Evolutionary conservation across 805 yeast genomes (phyloP), one percentile per base, ranked within the genome.

Genomic region (Candida taoyuanica): DNA sequence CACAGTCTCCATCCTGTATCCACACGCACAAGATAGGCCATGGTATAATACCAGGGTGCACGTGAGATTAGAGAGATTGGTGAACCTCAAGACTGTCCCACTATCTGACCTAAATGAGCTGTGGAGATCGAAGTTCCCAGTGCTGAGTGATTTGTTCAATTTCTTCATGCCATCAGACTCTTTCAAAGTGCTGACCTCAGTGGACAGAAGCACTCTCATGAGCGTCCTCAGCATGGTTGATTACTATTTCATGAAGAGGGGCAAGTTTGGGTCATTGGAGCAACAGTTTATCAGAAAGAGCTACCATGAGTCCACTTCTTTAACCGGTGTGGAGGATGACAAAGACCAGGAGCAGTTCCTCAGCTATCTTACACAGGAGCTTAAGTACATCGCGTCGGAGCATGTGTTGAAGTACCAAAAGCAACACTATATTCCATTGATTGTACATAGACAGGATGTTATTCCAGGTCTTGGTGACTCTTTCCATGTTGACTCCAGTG

Each of bases 51-150:
- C 48, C 4, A 33, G 23, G 16, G 8, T 42, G 7, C 11, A 35
- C 12, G 29, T 45, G n/a, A 31, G 41, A 12, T 39, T 45, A 8
- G 48, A 42, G 25, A 34, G 46, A 13, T 31, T 45, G 4, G 37
- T 45, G 5, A 42, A 42, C 19, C 28, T 39, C 15, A 35, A 42
- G 29, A 26, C 18, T n/a, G 40, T 45, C 7, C 48, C 48, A 5
- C 15, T 37, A 11, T n/a, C 36, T 4, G 48, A 45, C 15, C 18
- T 45, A 21, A 39, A 45, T 24, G 46, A 45, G 37, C 33, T 45
- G 14, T 45, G 48, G 48, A 39, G 41, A 20, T 39, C 46, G 12
- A 41, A 31, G 16, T 45, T 45, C 19, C 48, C 48, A 7, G 36
- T 41, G 5, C 28, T 45, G 34, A 45, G 40, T 14, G 48, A 45